Evolutionary conservation across 1,284 basidiomycete species (phyloP).

Genomic region (Trichosporon faecale): DNA sequence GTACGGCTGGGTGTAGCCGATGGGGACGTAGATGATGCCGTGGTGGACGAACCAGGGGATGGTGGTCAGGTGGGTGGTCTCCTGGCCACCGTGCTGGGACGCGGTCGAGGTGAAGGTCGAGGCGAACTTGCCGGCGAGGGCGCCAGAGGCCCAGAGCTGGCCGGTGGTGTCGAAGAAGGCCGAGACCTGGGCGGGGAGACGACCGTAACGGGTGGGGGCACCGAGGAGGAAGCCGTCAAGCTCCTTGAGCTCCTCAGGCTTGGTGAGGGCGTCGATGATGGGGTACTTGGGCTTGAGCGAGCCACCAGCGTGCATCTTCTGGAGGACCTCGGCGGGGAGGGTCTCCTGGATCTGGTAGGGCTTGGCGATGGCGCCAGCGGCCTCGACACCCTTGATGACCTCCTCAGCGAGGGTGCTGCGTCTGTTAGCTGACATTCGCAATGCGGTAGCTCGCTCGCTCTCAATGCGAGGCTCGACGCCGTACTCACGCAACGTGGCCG

Average conservation of each 20-base stretch:
- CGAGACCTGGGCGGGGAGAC: conserved; percentile 54
- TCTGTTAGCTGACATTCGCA: neutral
- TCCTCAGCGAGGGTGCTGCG: conserved; percentile 67
- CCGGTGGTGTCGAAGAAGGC: conserved; percentile 71
- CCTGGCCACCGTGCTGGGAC: conserved; percentile 52
- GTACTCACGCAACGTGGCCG: conserved; percentile 62
- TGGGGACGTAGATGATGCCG: conserved; percentile 61
- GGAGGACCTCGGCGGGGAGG: conserved; percentile 70
- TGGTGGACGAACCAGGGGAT: conserved; percentile 77
- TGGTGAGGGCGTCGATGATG: conserved; percentile 65
- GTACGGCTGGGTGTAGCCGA: conserved; percentile 66
- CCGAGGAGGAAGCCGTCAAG: conserved; percentile 61
- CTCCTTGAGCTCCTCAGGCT: conserved; percentile 62
- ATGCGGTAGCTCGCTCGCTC: neutral
- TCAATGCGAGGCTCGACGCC: neutral
- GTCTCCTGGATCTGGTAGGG: conserved; percentile 80
- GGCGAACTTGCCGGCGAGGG: conserved; percentile 72
- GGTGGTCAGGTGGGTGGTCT: conserved; percentile 61
- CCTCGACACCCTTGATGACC: conserved; percentile 67
- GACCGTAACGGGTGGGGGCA: conserved; percentile 70
- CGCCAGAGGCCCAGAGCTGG: conserved; percentile 65
- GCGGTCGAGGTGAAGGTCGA: conserved; percentile 43
- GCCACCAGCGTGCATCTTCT: conserved; percentile 66
- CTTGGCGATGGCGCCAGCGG: conserved; percentile 66
- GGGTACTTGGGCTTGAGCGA: conserved; percentile 62